phyloP scores from a whole-genome alignment of 768 basidiomycete species.

The Postia placenta region DNA sequence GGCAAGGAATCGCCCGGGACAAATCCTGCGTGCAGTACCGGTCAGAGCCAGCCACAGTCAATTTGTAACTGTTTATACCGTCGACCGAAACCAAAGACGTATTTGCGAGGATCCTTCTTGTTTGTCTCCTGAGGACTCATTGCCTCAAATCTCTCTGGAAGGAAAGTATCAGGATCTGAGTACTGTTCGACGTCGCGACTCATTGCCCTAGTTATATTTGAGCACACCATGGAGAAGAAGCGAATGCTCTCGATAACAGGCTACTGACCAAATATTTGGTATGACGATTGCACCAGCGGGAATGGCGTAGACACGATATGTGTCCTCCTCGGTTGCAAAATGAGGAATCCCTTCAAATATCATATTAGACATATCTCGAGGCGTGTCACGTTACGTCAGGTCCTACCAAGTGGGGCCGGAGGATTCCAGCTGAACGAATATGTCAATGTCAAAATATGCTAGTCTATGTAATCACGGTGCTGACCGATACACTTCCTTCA shows the following conservation, averaged over 20 bases:
- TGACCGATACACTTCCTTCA: constrained; percentile 16
- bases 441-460: too few species aligned
- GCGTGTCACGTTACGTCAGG: too few species aligned
- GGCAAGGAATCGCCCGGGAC: constrained; percentile 48
- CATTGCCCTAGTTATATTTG: not conserved
- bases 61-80: constrained; percentile 8
- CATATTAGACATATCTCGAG: not conserved
- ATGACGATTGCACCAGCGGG: not conserved
- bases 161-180: not conserved
- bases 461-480: too few species aligned
- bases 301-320: not conserved
- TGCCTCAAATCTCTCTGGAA: not conserved
- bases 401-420: too few species aligned
- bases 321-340: not conserved
- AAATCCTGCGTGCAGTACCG: constrained; percentile 29
- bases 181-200: not conserved
- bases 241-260: not conserved
- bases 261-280: constrained; percentile 1
- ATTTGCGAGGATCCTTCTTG: constrained; percentile 28
- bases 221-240: not conserved
- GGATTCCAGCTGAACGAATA: too few species aligned
- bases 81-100: constrained; percentile 56
- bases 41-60: not conserved
- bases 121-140: constrained; percentile 11
- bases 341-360: not conserved